Evolutionary conservation across 768 basidiomycete species (phyloP), one percentile per base, ranked within the genome.

Genomic region (Agrocybe praecox): DNA sequence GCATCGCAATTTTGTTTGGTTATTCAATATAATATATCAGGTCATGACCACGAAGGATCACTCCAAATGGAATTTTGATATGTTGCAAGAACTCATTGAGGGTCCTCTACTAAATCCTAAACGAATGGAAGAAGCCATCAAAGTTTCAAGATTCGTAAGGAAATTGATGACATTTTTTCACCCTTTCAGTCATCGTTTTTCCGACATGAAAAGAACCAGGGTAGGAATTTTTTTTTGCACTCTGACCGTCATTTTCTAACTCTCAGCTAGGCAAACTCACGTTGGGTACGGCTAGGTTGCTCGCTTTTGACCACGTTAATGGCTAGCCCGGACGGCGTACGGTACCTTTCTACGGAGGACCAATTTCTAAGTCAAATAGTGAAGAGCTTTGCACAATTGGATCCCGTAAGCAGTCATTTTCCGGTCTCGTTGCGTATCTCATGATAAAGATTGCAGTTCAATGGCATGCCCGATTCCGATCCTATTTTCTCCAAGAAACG

Each of bases 141-240:
- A 88, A 67, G 93, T 88, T 14, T 88, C 91, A 12, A 86, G 92
- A 61, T 96, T 96, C 62, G 87, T 96, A 54, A 84, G 90, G n/a
- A 80, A 93, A 32, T 74, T 99, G n/a, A 87, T 96, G 80, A 82
- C 86, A 0, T 98, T 98, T 76, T 98, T 90, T 68, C 90, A 96
- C 67, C 97, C 97, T 1, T 90, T 92, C 68, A 88, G 78, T 55
- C 89, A 89, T 70, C 85, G 92, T 15, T 98, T 97, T 71, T 90
- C 92, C 2, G 89, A 93, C 62, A 79, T 98, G 65, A 82, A 83
- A 21, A 82, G 83, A 60, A 86, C 80, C 43, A 87, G 85, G 70
- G 95, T 79, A 15, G 12, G 26, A 24, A 34, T 69, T 64, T 45
- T n/a, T 49, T 33, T 49, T 59, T 43, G 19, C n/a, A 36, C 5